Conservation (phyloP, 2,329 filamentous ascomycete species). For the Corinectria fuckeliana region DNA sequence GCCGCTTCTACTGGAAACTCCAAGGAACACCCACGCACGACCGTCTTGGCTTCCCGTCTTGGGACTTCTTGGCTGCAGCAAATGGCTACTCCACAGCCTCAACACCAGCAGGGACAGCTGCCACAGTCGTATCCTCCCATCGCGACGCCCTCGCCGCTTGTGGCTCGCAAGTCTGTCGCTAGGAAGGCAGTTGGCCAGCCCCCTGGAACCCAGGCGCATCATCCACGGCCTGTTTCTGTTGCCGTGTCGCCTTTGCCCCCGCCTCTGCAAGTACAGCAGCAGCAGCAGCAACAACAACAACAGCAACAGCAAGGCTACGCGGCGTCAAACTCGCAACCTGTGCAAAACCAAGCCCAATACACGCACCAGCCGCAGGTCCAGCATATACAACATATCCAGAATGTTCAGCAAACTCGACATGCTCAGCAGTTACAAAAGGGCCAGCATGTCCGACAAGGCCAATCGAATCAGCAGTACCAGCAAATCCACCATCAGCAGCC, state of each 20-base stretch:
- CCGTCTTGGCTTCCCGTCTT: not conserved
- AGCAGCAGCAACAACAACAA: slow-evolving; percentile 5
- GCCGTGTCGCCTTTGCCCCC: not conserved
- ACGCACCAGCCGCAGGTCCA: not conserved
- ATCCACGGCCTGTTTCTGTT: not conserved
- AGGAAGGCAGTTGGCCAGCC: not conserved
- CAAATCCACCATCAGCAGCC: not conserved
- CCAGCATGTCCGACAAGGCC: not conserved
- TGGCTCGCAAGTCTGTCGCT: not conserved
- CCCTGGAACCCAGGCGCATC: not conserved
- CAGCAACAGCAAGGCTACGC: not conserved
- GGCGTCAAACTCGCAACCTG: not conserved
- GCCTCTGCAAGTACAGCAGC: not conserved
- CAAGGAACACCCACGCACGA: not conserved
- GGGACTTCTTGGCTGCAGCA: not conserved
- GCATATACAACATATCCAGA: not conserved
- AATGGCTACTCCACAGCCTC: slow-evolving; percentile 7
- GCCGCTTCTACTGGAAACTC: not conserved
- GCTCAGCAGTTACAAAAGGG: not conserved
- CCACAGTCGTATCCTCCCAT: slow-evolving; percentile 3
- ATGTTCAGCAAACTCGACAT: not conserved
- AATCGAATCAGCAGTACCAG: not conserved
- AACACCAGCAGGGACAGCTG: slow-evolving; percentile 4
- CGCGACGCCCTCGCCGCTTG: slow-evolving; percentile 7
- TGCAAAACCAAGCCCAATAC: not conserved